Conservation (phyloP, 2,329 filamentous ascomycete species). For the Corynespora cassiicola region DNA sequence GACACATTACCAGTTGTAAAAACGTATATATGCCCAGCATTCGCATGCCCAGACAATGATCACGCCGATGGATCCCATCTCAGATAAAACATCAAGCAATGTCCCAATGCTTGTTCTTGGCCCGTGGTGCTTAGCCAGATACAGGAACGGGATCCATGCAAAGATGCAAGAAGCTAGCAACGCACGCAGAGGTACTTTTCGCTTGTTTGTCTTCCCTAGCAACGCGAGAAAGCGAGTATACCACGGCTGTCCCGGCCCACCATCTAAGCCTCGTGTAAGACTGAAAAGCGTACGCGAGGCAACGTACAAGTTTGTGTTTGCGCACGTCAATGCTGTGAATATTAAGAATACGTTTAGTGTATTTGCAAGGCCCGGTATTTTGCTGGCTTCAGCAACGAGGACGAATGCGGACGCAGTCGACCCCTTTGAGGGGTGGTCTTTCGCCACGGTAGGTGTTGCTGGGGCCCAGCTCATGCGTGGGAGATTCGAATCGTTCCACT, state of each 20-base stretch:
- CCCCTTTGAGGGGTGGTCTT: background rate
- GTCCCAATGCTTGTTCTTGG: constrained; percentile 29
- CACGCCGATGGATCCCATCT: constrained; percentile 46
- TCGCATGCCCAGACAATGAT: constrained; percentile 52
- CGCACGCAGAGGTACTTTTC: constrained; percentile 46
- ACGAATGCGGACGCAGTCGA: constrained; percentile 31
- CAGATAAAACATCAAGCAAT: constrained; percentile 47
- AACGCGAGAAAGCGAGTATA: constrained; percentile 34
- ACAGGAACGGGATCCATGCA: constrained; percentile 52
- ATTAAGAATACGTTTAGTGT: constrained; percentile 43
- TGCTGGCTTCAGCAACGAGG: constrained; percentile 21
- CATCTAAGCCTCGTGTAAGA: constrained; percentile 35
- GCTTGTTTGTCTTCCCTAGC: constrained; percentile 38
- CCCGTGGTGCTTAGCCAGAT: constrained; percentile 29
- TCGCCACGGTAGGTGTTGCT: background rate
- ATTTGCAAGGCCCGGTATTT: constrained; percentile 21
- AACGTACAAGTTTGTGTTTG: constrained; percentile 45
- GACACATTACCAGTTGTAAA: constrained; percentile 41
- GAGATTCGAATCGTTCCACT: constrained; percentile 7
- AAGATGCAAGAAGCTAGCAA: constrained; percentile 50
- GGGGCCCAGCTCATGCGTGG: constrained; percentile 13
- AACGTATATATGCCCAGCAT: constrained; percentile 50
- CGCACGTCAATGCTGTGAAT: constrained; percentile 41
- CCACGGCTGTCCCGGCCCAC: constrained; percentile 27
- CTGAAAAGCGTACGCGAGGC: constrained; percentile 44